phyloP scores from a whole-genome alignment of 2,329 filamentous ascomycete species.

The Samsoniella hepiali region DNA sequence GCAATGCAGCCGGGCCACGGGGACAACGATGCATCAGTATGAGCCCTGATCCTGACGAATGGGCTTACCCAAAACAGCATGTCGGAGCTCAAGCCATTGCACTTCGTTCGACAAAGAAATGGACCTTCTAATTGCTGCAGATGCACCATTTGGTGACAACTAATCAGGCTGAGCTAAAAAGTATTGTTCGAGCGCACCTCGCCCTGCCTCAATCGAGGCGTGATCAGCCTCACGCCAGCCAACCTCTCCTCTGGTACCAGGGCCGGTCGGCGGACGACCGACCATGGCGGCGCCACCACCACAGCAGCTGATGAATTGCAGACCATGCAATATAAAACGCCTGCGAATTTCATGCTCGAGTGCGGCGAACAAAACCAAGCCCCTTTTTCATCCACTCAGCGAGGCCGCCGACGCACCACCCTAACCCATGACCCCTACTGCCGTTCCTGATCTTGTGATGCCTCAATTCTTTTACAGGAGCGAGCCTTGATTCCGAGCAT shows the following conservation, averaged over 20 bases:
- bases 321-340: neutral
- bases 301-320: slow-evolving; percentile 14
- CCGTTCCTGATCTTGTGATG: slow-evolving; percentile 19
- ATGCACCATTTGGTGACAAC: neutral
- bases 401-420: slow-evolving; percentile 3
- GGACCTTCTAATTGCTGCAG: no score
- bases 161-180: neutral
- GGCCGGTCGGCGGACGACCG: slow-evolving; percentile 2
- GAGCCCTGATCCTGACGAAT: neutral
- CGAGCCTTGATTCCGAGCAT: neutral
- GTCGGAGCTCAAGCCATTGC: neutral
- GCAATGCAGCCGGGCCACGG: neutral
- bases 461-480: slow-evolving; percentile 9
- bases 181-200: neutral
- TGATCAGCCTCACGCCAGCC: slow-evolving; percentile 4
- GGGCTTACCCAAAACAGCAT: neutral
- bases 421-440: slow-evolving; percentile 15
- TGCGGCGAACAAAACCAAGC: neutral
- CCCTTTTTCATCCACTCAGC: slow-evolving; percentile 8
- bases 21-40: slow-evolving; percentile 2
- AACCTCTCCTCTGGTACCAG: neutral
- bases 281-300: slow-evolving; percentile 10
- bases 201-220: neutral
- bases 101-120: neutral
- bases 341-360: neutral